phyloP scores from a whole-genome alignment of 148 eudicot genomes.

The Rhododendron ovatum region DNA sequence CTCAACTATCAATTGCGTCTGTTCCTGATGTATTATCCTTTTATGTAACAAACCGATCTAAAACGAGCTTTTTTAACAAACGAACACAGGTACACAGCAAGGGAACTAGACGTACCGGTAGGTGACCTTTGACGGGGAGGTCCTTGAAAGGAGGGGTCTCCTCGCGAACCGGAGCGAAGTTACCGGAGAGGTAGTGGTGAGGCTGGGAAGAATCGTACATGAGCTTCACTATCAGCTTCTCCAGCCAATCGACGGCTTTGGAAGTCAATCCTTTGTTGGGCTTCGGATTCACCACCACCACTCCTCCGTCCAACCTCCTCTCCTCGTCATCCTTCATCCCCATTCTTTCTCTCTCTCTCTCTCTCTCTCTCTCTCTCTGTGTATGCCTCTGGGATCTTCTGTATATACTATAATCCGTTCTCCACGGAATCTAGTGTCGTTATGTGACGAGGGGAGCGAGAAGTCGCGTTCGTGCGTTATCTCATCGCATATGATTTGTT shows the following conservation, averaged over 20 bases:
- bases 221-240: conserved; percentile 56
- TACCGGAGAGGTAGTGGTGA: conserved; percentile 63
- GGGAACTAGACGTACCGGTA: conserved; percentile 53
- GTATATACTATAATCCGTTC: background rate
- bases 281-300: conserved; percentile 69
- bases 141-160: conserved; percentile 81
- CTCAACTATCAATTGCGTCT: no score
- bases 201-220: conserved; percentile 56
- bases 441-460: background rate
- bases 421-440: background rate
- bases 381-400: background rate
- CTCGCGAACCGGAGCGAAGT: conserved; percentile 64
- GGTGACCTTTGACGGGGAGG: conserved; percentile 62
- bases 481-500: background rate
- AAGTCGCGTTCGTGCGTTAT: background rate
- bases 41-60: no score
- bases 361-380: background rate
- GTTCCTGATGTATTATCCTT: no score
- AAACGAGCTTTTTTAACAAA: no score
- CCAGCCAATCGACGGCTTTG: conserved; percentile 73
- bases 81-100: no score
- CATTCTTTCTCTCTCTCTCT: conserved; percentile 12
- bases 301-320: conserved; percentile 15
- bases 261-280: conserved; percentile 64
- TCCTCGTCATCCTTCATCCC: conserved; percentile 20